Percentiles rank a stretch among this genome's conserved stretches.
Conservation (phyloP, 208 protist species). For the Leishmania guyanensis region DNA sequence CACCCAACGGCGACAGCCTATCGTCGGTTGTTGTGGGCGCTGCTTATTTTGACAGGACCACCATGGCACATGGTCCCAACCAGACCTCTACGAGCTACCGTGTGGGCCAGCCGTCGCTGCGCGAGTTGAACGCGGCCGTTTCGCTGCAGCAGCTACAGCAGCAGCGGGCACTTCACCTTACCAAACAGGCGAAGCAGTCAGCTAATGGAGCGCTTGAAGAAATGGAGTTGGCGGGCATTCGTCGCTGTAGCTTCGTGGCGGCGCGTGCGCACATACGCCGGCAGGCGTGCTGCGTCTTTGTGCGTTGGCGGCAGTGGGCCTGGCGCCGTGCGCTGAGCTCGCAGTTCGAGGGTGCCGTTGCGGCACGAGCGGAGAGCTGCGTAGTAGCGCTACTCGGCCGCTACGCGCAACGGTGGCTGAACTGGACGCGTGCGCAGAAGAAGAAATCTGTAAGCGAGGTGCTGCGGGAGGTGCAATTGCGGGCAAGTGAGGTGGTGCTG, state of each 20-base stretch:
- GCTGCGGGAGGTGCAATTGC: conserved; percentile 22
- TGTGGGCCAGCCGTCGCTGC: conserved; percentile 47
- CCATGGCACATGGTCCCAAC: conserved; percentile 38
- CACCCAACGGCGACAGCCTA: neutral
- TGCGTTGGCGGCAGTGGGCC: conserved; percentile 35
- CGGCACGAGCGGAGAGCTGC: neutral
- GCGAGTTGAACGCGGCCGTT: conserved; percentile 40
- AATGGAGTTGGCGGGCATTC: conserved; percentile 17
- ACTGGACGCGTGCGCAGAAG: neutral
- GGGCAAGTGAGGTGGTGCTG: conserved; percentile 2
- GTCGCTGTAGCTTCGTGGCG: conserved; percentile 22
- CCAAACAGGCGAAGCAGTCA: conserved; percentile 2
- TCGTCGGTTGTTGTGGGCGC: conserved; percentile 11
- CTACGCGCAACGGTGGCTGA: conserved; percentile 19
- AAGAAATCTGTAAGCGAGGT: neutral
- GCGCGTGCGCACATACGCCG: conserved; percentile 10
- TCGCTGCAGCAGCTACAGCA: conserved; percentile 30
- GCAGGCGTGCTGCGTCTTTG: neutral
- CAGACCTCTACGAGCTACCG: conserved; percentile 35
- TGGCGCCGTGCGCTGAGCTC: conserved; percentile 12
- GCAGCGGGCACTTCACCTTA: conserved; percentile 10
- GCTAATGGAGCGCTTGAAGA: conserved; percentile 25
- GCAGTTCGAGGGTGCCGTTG: neutral
- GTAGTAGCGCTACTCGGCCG: conserved; percentile 6
- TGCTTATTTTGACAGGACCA: conserved; percentile 34